Evolutionary conservation across 164 flowering plant genomes (phyloP).

Genomic region (Buxus sempervirens): DNA sequence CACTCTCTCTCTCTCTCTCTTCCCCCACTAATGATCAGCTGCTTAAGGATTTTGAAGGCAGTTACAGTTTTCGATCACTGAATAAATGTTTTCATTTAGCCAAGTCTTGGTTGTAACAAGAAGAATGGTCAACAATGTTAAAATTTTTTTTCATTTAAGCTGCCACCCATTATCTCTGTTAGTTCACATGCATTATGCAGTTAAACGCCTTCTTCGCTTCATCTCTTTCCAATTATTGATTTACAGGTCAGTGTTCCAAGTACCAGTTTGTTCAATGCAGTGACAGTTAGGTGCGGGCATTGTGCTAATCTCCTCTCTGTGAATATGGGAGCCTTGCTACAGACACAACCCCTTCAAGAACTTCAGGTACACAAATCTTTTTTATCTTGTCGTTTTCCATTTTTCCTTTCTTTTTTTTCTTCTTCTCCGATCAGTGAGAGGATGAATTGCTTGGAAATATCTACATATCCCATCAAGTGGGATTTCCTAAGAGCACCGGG

Average conservation of each 20-base stretch:
- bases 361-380: slow-evolving; percentile 37
- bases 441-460: neutral
- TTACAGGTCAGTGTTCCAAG: slow-evolving; percentile 78
- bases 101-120: neutral
- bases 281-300: slow-evolving; percentile 90
- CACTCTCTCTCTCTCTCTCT: neutral
- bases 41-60: too few species aligned
- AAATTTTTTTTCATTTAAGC: too few species aligned
- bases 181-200: neutral
- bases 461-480: too few species aligned
- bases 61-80: too few species aligned
- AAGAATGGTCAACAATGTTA: too few species aligned
- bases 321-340: slow-evolving; percentile 66
- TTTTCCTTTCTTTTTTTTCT: neutral
- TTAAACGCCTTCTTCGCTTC: neutral
- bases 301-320: slow-evolving; percentile 70
- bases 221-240: neutral
- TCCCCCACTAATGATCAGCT: neutral
- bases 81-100: neutral
- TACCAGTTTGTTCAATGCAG: slow-evolving; percentile 45
- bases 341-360: slow-evolving; percentile 51
- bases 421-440: neutral
- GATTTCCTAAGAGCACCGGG: too few species aligned
- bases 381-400: too few species aligned
- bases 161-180: too few species aligned